Percentiles rank a stretch among this genome's conserved stretches.
Evolutionary conservation across 2,329 filamentous ascomycete genomes (phyloP).

Genomic region (Penicillium italicum): DNA sequence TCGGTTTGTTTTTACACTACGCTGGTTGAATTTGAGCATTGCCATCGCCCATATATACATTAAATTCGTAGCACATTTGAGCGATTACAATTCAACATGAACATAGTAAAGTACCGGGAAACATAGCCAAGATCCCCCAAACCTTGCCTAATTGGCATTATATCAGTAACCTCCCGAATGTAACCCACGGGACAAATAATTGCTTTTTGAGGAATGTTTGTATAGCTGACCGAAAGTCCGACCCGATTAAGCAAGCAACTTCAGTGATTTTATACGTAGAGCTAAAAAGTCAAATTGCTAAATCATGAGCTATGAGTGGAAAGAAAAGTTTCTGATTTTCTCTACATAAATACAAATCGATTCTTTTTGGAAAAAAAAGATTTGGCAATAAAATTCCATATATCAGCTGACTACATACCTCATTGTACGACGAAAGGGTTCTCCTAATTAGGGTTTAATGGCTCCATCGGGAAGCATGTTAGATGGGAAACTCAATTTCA

Average conservation of each 20-base stretch:
- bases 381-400: background rate
- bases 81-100: background rate
- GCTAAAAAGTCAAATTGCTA: background rate
- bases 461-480: background rate
- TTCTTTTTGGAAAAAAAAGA: background rate
- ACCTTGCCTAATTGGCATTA: background rate
- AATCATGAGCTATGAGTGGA: background rate
- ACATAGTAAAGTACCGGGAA: background rate
- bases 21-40: background rate
- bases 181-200: constrained; percentile 10
- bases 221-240: background rate
- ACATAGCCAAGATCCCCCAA: background rate
- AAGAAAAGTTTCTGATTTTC: background rate
- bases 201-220: background rate
- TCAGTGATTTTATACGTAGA: too few relatives aligned
- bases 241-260: too few relatives aligned
- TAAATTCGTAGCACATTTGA: background rate
- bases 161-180: constrained; percentile 22
- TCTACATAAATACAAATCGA: too few relatives aligned
- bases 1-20: too few relatives aligned
- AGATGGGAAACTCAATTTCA: background rate
- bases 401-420: background rate
- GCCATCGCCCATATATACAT: background rate
- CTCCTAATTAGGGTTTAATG: background rate
- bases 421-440: background rate